Conservation (phyloP, 768 basidiomycete genomes). For the Macrolepiota fuliginosa region DNA sequence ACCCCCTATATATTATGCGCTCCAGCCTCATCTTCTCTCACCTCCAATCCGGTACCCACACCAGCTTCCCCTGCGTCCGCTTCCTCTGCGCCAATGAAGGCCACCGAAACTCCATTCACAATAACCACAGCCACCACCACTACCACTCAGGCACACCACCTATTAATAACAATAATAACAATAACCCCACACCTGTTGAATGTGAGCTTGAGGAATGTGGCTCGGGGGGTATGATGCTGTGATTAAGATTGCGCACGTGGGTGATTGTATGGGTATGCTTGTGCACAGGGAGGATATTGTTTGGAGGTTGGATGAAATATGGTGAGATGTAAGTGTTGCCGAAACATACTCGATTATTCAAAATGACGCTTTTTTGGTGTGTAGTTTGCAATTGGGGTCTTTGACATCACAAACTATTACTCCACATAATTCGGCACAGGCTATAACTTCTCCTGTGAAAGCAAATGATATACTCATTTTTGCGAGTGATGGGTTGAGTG, state of each 20-base stretch:
- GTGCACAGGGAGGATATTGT: conserved; percentile 75
- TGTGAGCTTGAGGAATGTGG: conserved; percentile 8
- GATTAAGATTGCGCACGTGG: conserved; percentile 80
- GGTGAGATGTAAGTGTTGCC: conserved; percentile 67
- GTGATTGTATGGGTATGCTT: conserved; percentile 87
- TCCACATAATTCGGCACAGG: conserved; percentile 52
- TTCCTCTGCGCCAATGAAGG: background rate
- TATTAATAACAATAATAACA: background rate
- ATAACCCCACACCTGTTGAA: background rate
- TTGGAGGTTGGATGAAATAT: conserved; percentile 92
- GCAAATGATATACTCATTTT: conserved; percentile 78
- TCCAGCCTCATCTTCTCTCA: background rate
- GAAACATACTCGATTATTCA: background rate
- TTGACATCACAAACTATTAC: conserved; percentile 24
- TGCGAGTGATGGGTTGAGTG: conserved; percentile 77
- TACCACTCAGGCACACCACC: background rate
- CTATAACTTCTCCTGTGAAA: conserved; percentile 66
- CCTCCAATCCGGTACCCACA: background rate
- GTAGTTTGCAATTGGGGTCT: conserved; percentile 40
- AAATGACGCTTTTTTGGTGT: background rate
- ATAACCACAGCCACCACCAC: conserved; percentile 9
- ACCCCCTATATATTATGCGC: conserved; percentile 4
- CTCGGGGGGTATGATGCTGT: conserved; percentile 45
- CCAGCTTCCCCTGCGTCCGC: background rate
- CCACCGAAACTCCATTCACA: conserved; percentile 3